phyloP scores from a whole-genome alignment of 1,139 yeast species.

The Nakaseomyces nivariensis region DNA sequence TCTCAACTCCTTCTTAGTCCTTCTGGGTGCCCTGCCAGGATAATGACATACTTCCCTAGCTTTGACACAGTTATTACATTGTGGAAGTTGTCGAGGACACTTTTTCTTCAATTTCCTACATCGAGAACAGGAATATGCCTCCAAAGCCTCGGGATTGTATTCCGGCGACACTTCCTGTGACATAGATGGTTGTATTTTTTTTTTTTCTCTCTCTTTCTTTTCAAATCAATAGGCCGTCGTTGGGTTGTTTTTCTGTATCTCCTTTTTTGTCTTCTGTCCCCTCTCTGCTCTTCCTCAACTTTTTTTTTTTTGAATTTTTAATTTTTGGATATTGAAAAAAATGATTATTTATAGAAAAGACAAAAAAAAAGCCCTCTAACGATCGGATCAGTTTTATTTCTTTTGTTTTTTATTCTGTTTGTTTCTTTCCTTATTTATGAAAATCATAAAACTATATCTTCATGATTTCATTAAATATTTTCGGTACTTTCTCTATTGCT shows the following conservation, averaged over 20 bases:
- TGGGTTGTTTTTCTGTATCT: background rate
- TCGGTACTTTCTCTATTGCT: no score
- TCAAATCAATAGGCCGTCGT: no score
- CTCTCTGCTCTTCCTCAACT: background rate
- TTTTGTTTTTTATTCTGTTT: no score
- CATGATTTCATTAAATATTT: no score
- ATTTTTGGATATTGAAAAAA: no score
- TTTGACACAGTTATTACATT: slow-evolving; percentile 37
- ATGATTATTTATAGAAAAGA: no score
- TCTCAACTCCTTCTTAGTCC: slow-evolving; percentile 33
- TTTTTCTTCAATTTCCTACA: slow-evolving; percentile 41
- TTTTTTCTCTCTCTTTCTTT: background rate
- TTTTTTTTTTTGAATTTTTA: no score
- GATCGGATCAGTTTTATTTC: no score
- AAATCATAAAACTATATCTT: no score
- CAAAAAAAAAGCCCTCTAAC: no score
- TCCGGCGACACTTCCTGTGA: background rate
- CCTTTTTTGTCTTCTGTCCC: background rate
- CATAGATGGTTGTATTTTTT: background rate
- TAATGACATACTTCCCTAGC: slow-evolving; percentile 36
- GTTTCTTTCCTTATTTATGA: no score
- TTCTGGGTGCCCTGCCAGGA: slow-evolving; percentile 34
- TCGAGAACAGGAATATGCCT: slow-evolving; percentile 34
- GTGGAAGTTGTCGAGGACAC: slow-evolving; percentile 38
- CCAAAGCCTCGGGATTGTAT: slow-evolving; percentile 4